A percentile compares a stretch with the other conserved stretches of the same genome.
These are phyloP conservation scores for Penicillium verhagenii DNA, from an alignment of 495 filamentous ascomycete genomes.

Conservation along the genomic window DNA sequence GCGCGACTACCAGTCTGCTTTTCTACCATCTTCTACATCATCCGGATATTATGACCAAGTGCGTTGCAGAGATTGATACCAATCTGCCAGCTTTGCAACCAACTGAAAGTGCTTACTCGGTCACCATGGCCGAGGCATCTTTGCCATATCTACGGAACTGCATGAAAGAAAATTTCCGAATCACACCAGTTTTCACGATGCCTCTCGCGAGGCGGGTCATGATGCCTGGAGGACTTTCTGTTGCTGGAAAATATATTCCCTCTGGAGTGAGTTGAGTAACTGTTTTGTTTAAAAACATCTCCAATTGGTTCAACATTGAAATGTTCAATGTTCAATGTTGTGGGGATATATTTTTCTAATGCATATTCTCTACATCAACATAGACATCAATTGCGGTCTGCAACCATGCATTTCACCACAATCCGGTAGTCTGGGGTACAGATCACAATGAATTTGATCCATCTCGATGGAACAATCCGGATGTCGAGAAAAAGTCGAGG, in stretches of 20 bases:
- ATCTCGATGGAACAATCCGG: conserved; percentile 6
- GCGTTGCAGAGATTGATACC: conserved; percentile 9
- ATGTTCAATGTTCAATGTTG: too few species aligned
- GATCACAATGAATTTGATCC: conserved; percentile 12
- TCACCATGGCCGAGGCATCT: conserved; percentile 1
- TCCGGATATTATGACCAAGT: conserved; percentile 1
- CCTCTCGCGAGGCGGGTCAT: conserved; percentile 8
- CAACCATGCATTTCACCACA: conserved; percentile 17
- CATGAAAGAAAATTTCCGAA: conserved; percentile 12
- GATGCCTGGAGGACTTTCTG: background rate
- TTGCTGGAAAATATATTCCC: conserved; percentile 12
- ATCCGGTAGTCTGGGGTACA: conserved; percentile 9
- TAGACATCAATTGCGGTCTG: conserved; percentile 14
- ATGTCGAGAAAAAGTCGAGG: conserved; percentile 1
- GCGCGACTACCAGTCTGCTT: conserved; percentile 9
- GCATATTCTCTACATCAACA: background rate
- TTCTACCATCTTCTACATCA: conserved; percentile 10
- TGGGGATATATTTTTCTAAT: too few species aligned
- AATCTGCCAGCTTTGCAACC: conserved; percentile 1
- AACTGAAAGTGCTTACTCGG: conserved; percentile 7
- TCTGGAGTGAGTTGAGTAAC: background rate
- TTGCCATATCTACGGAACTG: conserved; percentile 11
- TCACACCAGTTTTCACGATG: conserved; percentile 14
- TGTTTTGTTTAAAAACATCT: too few species aligned
- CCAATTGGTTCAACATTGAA: too few species aligned